A percentile compares a stretch with the other conserved stretches of the same genome.
These are phyloP conservation scores for Phytopythium boreale DNA, from an alignment of 352 stramenopile species.

Conservation along the genomic window DNA sequence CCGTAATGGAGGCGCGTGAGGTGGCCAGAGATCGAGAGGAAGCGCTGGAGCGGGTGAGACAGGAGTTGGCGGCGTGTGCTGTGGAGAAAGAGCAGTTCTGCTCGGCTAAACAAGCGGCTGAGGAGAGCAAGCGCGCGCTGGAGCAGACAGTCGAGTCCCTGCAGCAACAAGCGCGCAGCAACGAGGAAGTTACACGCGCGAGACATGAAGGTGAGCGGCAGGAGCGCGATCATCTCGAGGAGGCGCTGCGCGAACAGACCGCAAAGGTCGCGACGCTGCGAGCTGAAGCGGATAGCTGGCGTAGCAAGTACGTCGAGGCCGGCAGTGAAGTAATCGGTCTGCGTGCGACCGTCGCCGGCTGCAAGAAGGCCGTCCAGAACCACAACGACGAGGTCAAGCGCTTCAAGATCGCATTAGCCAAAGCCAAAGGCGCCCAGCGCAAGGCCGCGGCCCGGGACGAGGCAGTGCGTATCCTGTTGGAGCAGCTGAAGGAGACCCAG, in stretches of 20 bases:
- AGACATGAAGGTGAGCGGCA: not conserved
- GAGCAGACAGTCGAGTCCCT: not conserved
- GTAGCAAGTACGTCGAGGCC: not conserved
- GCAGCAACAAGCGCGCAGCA: not conserved
- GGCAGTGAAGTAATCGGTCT: not conserved
- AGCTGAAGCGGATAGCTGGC: not conserved
- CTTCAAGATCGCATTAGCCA: slow-evolving; percentile 2
- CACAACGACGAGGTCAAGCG: not conserved
- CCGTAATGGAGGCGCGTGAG: not conserved
- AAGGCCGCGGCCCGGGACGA: not conserved
- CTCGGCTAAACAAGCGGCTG: not conserved
- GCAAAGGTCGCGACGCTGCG: not conserved
- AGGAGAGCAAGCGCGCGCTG: not conserved
- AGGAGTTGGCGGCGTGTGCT: not conserved
- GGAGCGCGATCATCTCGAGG: not conserved
- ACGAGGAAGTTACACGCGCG: not conserved
- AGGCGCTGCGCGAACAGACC: not conserved
- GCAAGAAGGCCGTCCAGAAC: not conserved
- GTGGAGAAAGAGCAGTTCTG: not conserved
- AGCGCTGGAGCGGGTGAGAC: not conserved
- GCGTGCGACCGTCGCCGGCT: not conserved
- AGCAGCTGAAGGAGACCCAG: not conserved
- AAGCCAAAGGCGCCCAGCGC: not conserved
- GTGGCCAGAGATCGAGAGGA: not conserved
- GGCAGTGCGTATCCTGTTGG: not conserved